These are phyloP conservation scores for Chaetomiaceae sp. DNA, from an alignment of 2,329 filamentous ascomycete genomes.

Conservation along the genomic window DNA sequence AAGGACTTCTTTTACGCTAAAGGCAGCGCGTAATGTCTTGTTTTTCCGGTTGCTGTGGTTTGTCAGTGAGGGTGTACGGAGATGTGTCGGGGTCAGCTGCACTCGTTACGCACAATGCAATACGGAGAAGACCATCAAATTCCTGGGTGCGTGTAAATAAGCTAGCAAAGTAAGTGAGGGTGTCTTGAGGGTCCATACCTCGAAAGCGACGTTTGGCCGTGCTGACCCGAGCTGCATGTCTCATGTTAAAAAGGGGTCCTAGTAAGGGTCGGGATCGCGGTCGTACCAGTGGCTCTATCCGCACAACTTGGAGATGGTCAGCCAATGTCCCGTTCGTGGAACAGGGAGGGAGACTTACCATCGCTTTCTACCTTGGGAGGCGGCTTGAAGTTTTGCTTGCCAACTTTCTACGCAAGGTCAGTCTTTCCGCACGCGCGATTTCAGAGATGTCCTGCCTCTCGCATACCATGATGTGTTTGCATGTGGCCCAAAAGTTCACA, in stretches of 20 bases:
- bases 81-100: not conserved
- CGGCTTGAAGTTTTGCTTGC: slow-evolving; percentile 93
- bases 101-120: slow-evolving; percentile 59
- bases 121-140: slow-evolving; percentile 83
- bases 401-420: slow-evolving; percentile 60
- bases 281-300: slow-evolving; percentile 26
- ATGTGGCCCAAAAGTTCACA: slow-evolving; percentile 75
- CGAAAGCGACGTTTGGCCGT: slow-evolving; percentile 81
- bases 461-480: slow-evolving; percentile 58
- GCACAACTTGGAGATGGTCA: slow-evolving; percentile 21
- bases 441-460: too few relatives aligned
- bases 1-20: slow-evolving; percentile 75
- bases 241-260: too few relatives aligned
- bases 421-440: too few relatives aligned
- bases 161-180: not conserved
- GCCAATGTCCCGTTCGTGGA: not conserved
- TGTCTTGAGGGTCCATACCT: slow-evolving; percentile 11
- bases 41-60: slow-evolving; percentile 63
- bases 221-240: slow-evolving; percentile 61
- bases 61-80: slow-evolving; percentile 30
- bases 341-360: slow-evolving; percentile 50
- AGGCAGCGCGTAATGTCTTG: slow-evolving; percentile 77
- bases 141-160: too few relatives aligned
- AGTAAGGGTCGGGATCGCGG: too few relatives aligned
- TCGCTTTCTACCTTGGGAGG: slow-evolving; percentile 90